Evolutionary conservation across 2,329 filamentous ascomycete species (phyloP).

Genomic region (Claviceps citrina): DNA sequence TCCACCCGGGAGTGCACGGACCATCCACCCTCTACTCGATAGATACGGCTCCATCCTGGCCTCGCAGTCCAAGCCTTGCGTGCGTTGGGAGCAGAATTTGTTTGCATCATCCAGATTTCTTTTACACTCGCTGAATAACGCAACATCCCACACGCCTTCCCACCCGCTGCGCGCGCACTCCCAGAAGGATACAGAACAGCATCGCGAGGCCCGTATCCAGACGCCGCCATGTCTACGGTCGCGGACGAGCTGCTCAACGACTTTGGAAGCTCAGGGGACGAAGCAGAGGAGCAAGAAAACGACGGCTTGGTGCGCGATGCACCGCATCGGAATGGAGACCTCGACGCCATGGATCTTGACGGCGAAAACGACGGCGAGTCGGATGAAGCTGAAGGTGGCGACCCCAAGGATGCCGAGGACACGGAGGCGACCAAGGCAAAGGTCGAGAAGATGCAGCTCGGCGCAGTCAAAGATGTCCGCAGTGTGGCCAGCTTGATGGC

Average conservation of each 20-base stretch:
- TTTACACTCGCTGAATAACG: too few relatives aligned
- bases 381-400: constrained; percentile 42
- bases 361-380: constrained; percentile 25
- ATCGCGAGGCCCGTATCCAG: not conserved
- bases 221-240: constrained; percentile 59
- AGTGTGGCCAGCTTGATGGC: constrained; percentile 70
- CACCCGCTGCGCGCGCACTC: not conserved
- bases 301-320: constrained; percentile 30
- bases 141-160: not conserved
- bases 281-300: constrained; percentile 48
- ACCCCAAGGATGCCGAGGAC: constrained; percentile 39
- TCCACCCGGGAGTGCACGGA: constrained; percentile 5
- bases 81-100: too few relatives aligned
- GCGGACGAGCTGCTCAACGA: constrained; percentile 87
- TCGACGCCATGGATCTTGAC: constrained; percentile 41
- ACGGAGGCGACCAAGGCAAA: constrained; percentile 60
- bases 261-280: constrained; percentile 48
- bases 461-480: constrained; percentile 59
- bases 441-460: constrained; percentile 69
- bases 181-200: not conserved
- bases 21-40: too few relatives aligned
- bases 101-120: too few relatives aligned
- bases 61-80: too few relatives aligned
- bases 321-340: constrained; percentile 22
- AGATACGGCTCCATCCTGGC: too few relatives aligned